Evolutionary conservation across 306 rosid species (phyloP).

Genomic region (Cercis canadensis): DNA sequence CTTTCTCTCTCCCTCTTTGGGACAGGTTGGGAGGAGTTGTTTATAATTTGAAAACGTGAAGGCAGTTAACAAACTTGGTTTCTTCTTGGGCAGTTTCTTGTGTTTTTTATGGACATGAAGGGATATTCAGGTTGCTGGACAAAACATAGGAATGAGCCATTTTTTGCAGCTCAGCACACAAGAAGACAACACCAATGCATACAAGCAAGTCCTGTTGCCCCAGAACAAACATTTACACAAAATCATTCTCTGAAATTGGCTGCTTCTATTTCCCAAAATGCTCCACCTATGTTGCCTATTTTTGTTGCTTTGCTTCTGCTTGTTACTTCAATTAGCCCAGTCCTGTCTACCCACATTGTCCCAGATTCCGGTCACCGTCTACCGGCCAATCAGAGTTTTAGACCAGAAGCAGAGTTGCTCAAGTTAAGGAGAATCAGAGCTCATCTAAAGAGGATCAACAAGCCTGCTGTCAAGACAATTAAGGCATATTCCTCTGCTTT

Average conservation of each 20-base stretch:
- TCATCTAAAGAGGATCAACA: slow-evolving; percentile 74
- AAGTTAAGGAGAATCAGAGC: slow-evolving; percentile 51
- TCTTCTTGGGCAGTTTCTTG: slow-evolving; percentile 49
- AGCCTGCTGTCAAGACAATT: slow-evolving; percentile 85
- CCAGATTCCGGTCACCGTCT: slow-evolving; percentile 43
- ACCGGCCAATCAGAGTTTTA: slow-evolving; percentile 62
- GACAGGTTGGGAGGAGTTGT: slow-evolving; percentile 40
- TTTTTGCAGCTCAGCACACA: slow-evolving; percentile 48
- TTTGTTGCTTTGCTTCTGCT: slow-evolving; percentile 71
- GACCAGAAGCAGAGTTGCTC: slow-evolving; percentile 50
- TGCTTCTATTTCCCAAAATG: slow-evolving; percentile 41
- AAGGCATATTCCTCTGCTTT: slow-evolving; percentile 56
- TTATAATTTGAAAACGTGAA: slow-evolving; percentile 67
- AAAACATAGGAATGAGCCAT: slow-evolving; percentile 57
- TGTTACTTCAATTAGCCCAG: slow-evolving; percentile 53
- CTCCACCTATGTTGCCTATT: slow-evolving; percentile 47
- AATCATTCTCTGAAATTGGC: slow-evolving; percentile 63
- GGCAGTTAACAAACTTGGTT: slow-evolving; percentile 43
- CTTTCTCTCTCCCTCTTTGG: slow-evolving; percentile 18
- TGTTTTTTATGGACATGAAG: slow-evolving; percentile 77
- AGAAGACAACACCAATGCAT: slow-evolving; percentile 75
- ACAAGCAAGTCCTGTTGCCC: slow-evolving; percentile 53
- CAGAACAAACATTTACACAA: slow-evolving; percentile 52
- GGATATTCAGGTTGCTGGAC: slow-evolving; percentile 57
- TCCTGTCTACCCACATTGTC: slow-evolving; percentile 51